Evolutionary conservation across 2,329 filamentous ascomycete genomes (phyloP).

Genomic region (Ophiocordyceps robertsii): DNA sequence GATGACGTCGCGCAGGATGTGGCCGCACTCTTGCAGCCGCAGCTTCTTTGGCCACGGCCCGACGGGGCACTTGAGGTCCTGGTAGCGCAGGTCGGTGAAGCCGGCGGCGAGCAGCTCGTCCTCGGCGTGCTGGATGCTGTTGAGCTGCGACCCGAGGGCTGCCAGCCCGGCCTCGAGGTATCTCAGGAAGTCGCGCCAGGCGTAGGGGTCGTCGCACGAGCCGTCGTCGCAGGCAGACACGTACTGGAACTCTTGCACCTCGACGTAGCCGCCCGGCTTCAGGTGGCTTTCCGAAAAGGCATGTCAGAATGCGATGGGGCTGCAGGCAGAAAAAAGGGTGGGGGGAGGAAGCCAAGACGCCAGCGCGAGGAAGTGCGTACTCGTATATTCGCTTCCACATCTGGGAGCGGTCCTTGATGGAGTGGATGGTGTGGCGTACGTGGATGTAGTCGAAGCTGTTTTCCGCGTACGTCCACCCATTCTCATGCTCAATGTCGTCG

Average conservation of each 20-base stretch:
- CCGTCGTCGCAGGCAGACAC: slow-evolving; percentile 29
- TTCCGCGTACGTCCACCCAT: slow-evolving; percentile 33
- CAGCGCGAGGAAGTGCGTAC: slow-evolving; percentile 17
- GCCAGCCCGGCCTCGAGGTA: slow-evolving; percentile 27
- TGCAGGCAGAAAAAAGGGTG: background rate
- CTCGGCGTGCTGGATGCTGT: slow-evolving; percentile 22
- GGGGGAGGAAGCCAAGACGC: background rate
- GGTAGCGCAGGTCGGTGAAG: slow-evolving; percentile 25
- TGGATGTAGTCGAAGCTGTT: slow-evolving; percentile 35
- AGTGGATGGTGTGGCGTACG: slow-evolving; percentile 31
- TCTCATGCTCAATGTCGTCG: slow-evolving; percentile 36
- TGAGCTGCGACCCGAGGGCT: slow-evolving; percentile 26
- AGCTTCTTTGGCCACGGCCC: slow-evolving; percentile 32
- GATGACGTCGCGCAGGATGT: slow-evolving; percentile 28
- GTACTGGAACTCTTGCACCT: slow-evolving; percentile 33
- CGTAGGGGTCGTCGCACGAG: slow-evolving; percentile 28
- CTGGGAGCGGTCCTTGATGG: slow-evolving; percentile 25
- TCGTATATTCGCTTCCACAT: slow-evolving; percentile 28
- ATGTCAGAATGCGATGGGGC: no score
- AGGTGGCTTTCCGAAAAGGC: slow-evolving; percentile 23
- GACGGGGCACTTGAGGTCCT: slow-evolving; percentile 32
- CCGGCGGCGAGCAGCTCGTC: slow-evolving; percentile 24
- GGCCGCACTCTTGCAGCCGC: slow-evolving; percentile 29
- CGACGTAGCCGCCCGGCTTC: slow-evolving; percentile 37
- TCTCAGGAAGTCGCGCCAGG: slow-evolving; percentile 30